A percentile compares a stretch with the other conserved stretches of the same genome.
phyloP scores from a whole-genome alignment of 2,329 filamentous ascomycete species.

The Scleromitrula shiraiana region DNA sequence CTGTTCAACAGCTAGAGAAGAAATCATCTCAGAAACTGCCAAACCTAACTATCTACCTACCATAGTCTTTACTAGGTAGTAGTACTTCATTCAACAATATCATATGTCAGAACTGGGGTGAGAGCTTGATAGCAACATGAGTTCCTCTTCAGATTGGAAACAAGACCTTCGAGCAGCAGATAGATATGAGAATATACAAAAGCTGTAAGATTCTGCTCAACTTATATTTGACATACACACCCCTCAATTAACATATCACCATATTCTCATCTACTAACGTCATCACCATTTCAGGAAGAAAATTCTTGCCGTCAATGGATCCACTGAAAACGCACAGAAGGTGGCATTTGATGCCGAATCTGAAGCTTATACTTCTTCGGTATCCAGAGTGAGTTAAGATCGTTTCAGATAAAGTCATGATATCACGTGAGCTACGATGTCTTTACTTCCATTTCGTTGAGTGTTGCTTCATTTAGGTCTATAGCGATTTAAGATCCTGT shows the following conservation, averaged over 20 bases:
- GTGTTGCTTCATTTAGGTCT: background rate
- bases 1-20: background rate
- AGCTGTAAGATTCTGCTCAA: conserved; percentile 42
- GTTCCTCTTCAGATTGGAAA: conserved; percentile 22
- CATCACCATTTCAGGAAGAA: conserved; percentile 17
- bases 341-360: conserved; percentile 59
- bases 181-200: conserved; percentile 55
- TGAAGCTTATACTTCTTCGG: conserved; percentile 49
- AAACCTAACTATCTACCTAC: too few relatives aligned
- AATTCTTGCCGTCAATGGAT: conserved; percentile 31
- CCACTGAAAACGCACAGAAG: conserved; percentile 39
- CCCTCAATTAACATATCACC: background rate
- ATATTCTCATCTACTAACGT: background rate
- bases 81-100: too few relatives aligned
- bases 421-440: background rate
- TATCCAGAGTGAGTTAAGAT: conserved; percentile 44
- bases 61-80: too few relatives aligned
- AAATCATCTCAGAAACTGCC: too few relatives aligned
- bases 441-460: background rate
- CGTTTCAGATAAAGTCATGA: background rate
- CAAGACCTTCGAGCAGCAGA: conserved; percentile 33
- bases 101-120: too few relatives aligned
- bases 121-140: conserved; percentile 14
- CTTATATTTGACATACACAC: background rate
- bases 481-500: too few relatives aligned